phyloP scores from a whole-genome alignment of 164 flowering plant species.

The Protea cynaroides region DNA sequence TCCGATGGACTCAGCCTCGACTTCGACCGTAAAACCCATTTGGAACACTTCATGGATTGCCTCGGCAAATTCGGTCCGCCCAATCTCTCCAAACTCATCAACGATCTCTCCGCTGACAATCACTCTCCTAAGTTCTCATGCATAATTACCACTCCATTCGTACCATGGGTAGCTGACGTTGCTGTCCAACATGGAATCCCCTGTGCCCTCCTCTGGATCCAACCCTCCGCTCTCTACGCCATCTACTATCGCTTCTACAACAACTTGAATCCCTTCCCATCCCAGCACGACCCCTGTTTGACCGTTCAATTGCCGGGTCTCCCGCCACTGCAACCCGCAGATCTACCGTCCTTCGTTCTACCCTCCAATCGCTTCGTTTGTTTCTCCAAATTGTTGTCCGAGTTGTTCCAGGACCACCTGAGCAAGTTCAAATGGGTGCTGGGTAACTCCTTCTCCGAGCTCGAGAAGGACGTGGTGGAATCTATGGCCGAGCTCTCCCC shows the following conservation, averaged over 20 bases:
- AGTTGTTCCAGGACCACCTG: slow-evolving; percentile 11
- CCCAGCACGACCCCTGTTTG: slow-evolving; percentile 8
- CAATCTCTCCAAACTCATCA: slow-evolving; percentile 22
- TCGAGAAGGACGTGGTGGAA: slow-evolving; percentile 27
- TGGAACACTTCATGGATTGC: slow-evolving; percentile 22
- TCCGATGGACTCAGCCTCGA: slow-evolving; percentile 33
- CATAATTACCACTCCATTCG: slow-evolving; percentile 26
- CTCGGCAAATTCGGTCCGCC: slow-evolving; percentile 18
- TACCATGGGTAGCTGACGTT: slow-evolving; percentile 30
- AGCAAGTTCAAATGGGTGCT: slow-evolving; percentile 26
- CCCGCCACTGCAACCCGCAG: slow-evolving; percentile 19
- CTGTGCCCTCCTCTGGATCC: slow-evolving; percentile 35
- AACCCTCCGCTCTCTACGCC: slow-evolving; percentile 24
- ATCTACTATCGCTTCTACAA: slow-evolving; percentile 31
- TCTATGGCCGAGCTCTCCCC: slow-evolving; percentile 17
- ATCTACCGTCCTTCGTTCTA: slow-evolving; percentile 32
- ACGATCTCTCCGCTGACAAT: neutral
- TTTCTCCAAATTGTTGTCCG: slow-evolving; percentile 10
- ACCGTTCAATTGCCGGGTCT: slow-evolving; percentile 27
- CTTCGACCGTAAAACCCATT: slow-evolving; percentile 14
- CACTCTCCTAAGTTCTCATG: slow-evolving; percentile 15
- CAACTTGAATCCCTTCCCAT: slow-evolving; percentile 17
- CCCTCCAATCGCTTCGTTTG: slow-evolving; percentile 21
- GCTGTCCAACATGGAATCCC: slow-evolving; percentile 27
- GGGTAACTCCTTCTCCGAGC: slow-evolving; percentile 32